Conservation (phyloP, 2,329 filamentous ascomycete species). For the Botrytis hyacinthi region DNA sequence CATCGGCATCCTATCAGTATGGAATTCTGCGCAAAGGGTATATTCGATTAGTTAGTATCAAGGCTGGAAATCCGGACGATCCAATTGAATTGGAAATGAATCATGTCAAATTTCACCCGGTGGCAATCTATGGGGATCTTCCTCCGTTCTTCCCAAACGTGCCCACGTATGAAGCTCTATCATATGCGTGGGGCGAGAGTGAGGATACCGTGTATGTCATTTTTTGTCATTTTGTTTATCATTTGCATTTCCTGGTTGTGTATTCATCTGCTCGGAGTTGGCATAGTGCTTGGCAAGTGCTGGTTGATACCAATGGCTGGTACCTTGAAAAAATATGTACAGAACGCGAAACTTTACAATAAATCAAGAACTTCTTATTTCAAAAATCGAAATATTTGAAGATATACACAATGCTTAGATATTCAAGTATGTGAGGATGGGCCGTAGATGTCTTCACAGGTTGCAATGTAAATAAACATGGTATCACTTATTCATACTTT, state of each 20-base stretch:
- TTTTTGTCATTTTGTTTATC: neutral
- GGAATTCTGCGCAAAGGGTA: neutral
- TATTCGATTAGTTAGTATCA: neutral
- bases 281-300: neutral
- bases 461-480: no score
- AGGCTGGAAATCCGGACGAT: neutral
- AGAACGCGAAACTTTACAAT: no score
- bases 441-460: no score
- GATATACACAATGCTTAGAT: no score
- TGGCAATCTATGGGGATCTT: neutral
- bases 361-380: no score
- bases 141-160: neutral
- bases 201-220: neutral
- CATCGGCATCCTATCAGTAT: neutral
- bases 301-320: no score
- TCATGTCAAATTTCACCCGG: neutral
- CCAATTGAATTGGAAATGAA: neutral
- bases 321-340: no score
- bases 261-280: neutral
- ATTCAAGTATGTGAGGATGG: no score
- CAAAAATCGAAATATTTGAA: no score
- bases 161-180: neutral
- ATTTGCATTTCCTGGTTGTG: neutral
- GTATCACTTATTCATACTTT: no score
- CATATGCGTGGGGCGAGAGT: neutral